These are phyloP conservation scores for Phlyctochytrium bullatum DNA, from an alignment of 192 early-diverging fungal genomes.

Conservation along the genomic window DNA sequence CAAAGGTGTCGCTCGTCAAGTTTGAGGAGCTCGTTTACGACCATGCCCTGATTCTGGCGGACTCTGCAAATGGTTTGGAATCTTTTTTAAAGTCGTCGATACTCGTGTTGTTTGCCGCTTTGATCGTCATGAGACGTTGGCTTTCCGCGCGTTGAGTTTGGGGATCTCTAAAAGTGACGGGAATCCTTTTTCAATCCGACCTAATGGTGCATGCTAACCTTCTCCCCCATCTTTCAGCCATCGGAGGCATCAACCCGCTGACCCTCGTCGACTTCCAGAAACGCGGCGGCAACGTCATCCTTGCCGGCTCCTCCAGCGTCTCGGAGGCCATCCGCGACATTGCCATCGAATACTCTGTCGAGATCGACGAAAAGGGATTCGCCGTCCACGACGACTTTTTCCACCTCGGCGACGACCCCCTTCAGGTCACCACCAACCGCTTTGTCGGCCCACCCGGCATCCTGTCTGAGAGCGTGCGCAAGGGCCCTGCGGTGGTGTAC, in stretches of 20 bases:
- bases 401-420: conserved; percentile 52
- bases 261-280: conserved; percentile 83
- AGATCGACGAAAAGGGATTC: conserved; percentile 71
- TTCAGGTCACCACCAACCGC: conserved; percentile 52
- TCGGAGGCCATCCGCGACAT: conserved; percentile 75
- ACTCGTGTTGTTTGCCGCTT: conserved; percentile 1
- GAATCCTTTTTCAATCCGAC: not conserved
- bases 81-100: not conserved
- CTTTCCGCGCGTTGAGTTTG: not conserved
- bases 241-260: conserved; percentile 47
- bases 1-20: conserved; percentile 54
- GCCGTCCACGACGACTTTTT: conserved; percentile 72
- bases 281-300: conserved; percentile 84
- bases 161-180: too few species aligned
- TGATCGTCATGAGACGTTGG: not conserved
- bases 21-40: conserved; percentile 70
- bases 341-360: conserved; percentile 85
- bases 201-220: too few species aligned
- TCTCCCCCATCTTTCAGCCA: conserved; percentile 26
- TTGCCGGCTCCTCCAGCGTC: conserved; percentile 65
- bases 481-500: conserved; percentile 55
- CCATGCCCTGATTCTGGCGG: conserved; percentile 80
- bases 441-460: conserved; percentile 35
- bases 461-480: conserved; percentile 17
- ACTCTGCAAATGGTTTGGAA: conserved; percentile 60